Conservation (phyloP, 2,329 filamentous ascomycete species). For the Xylariales sp. region DNA sequence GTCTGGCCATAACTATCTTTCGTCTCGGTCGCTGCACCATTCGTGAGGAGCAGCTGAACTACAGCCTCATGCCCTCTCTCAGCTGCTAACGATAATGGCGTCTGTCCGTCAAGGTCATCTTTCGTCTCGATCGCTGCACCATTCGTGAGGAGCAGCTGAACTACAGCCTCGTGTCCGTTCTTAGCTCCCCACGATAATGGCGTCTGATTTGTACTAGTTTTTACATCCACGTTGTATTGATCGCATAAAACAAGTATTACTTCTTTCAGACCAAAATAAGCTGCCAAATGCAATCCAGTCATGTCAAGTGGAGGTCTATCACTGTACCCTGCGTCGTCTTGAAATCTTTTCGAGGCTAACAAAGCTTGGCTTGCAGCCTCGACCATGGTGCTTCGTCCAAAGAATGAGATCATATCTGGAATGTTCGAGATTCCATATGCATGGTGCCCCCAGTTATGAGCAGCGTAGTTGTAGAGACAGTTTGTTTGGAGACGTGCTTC, state of each 20-base stretch:
- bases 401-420: background rate
- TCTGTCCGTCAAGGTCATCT: background rate
- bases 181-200: conserved; percentile 3
- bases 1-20: background rate
- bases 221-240: background rate
- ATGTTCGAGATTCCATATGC: background rate
- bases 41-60: background rate
- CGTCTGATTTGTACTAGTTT: background rate
- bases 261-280: conserved; percentile 4
- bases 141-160: conserved; percentile 3
- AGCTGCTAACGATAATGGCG: background rate
- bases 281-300: conserved; percentile 4
- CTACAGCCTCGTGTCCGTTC: conserved; percentile 2
- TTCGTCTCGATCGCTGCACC: background rate
- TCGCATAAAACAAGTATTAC: background rate
- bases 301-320: background rate
- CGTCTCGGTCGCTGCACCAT: background rate
- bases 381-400: conserved; percentile 2
- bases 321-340: background rate
- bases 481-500: conserved; percentile 2
- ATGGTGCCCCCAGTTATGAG: conserved; percentile 10
- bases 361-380: background rate
- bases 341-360: background rate
- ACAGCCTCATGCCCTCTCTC: background rate
- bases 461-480: conserved; percentile 9